Base-by-base conservation (phyloP, 306 rosid species). In the Pyrus betulifolia region DNA sequence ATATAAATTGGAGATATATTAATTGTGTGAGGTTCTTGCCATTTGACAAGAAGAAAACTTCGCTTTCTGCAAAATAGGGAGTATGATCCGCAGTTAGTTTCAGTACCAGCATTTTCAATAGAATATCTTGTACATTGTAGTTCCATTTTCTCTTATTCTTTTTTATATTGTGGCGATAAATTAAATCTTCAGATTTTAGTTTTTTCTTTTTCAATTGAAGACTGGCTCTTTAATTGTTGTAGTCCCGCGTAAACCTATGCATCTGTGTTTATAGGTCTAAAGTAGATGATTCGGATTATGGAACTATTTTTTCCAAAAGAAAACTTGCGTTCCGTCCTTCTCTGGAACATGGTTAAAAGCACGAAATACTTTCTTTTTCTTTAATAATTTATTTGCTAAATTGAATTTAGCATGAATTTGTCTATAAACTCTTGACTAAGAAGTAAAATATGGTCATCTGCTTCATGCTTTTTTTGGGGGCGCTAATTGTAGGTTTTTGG, bases 401-500 rank as follows among this genome's bases (percentile, higher is more conserved):
- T 19, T 54, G 35, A 58, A 57, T 35, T 9, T 57, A 6, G 6
- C 54, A 13, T 54, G 21, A 30, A 51, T 12, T 35, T 35, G 69
- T 55, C 45, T 61, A 61, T 55, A 68, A 19, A 45, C 52, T 40
- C 46, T 62, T 22, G 42, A 15, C 38, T 6, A 62, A 17, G 55
- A 51, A 40, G 10, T 46, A 33, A 31, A 30, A 8, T n/a, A 18
- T 45, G 71, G 46, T 69, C 69, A 40, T 72, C 71, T 83, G 60
- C 79, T 71, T 19, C 58, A 19, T 54, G 51, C 21, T 19, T 49
- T 72, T 68, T 23, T 68, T 74, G 64, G 2, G 42, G 42, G 68
- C 69, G 65, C 31, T 74, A 33, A 80, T 66, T 82, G 74, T 44
- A 5, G 70, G 57, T 46, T 78, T 67, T 63, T 74, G 63, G 68